Evolutionary conservation across 108 stramenopile genomes (phyloP).

Genomic region (Craspedostauros australis): DNA sequence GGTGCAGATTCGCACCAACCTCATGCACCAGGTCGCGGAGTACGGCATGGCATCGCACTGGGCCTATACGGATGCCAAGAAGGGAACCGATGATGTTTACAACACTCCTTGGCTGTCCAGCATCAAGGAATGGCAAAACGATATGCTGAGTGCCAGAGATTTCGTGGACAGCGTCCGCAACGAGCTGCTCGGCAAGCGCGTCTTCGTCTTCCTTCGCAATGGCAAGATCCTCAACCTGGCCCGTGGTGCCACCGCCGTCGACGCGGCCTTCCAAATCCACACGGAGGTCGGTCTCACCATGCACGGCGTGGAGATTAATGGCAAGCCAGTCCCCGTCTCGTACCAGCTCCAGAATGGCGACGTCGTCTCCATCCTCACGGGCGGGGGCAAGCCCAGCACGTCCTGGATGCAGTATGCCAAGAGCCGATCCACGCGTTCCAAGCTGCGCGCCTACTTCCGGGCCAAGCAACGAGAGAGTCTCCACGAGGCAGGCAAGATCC

Average conservation of each 20-base stretch:
- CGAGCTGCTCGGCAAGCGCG: conserved; percentile 82
- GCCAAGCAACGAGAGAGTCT: conserved; percentile 64
- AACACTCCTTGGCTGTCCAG: conserved; percentile 83
- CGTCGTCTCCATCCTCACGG: conserved; percentile 83
- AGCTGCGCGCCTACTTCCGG: conserved; percentile 80
- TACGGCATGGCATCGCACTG: conserved; percentile 93
- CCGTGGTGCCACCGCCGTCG: conserved; percentile 81
- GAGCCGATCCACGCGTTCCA: conserved; percentile 77
- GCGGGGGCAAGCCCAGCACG: conserved; percentile 59
- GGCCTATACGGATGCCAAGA: conserved; percentile 66
- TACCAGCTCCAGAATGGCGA: conserved; percentile 87
- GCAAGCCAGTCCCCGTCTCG: conserved; percentile 69
- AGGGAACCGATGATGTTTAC: conserved; percentile 40
- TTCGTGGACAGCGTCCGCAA: conserved; percentile 84
- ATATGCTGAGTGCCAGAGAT: conserved; percentile 63
- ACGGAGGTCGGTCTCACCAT: conserved; percentile 85
- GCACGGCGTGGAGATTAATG: conserved; percentile 86
- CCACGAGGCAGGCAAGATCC: conserved; percentile 61
- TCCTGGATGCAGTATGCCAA: conserved; percentile 86
- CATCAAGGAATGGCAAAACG: conserved; percentile 91
- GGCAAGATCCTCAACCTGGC: conserved; percentile 88
- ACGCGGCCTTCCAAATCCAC: conserved; percentile 91
- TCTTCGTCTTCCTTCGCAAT: conserved; percentile 88
- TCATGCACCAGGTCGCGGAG: conserved; percentile 94
- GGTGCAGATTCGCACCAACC: conserved; percentile 89